Evolutionary conservation across 441 rosid species (phyloP).

Genomic region (Omphalea diandra): DNA sequence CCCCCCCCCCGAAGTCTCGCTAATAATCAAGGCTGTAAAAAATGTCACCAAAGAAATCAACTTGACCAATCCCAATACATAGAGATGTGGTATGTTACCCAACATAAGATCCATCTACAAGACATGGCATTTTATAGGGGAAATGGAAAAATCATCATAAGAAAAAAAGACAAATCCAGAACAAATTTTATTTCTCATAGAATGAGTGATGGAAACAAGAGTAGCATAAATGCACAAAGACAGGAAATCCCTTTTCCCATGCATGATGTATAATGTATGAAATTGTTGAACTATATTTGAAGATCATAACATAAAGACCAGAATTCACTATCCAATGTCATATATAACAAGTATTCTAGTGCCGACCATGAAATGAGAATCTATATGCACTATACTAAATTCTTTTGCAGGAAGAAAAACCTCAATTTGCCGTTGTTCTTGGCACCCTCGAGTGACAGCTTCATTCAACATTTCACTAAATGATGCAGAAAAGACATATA

Average conservation of each 20-base stretch:
- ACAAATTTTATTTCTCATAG: not conserved
- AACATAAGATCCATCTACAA: slow-evolving; percentile 94
- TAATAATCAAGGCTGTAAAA: not conserved
- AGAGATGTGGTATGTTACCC: slow-evolving; percentile 82
- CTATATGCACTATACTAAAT: slow-evolving; percentile 6
- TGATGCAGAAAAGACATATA: slow-evolving; percentile 22
- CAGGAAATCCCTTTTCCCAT: not conserved
- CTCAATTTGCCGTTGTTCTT: slow-evolving; percentile 97
- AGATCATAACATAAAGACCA: not conserved
- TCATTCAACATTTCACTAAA: slow-evolving; percentile 86
- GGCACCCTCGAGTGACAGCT: slow-evolving; percentile 84
- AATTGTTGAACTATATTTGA: not conserved
- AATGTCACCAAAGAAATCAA: slow-evolving; percentile 3
- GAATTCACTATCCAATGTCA: not conserved
- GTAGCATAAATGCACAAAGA: not conserved
- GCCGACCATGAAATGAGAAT: slow-evolving; percentile 4
- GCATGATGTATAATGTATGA: not conserved
- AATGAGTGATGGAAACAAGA: not conserved
- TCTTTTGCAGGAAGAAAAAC: slow-evolving; percentile 32
- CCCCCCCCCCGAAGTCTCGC: not conserved
- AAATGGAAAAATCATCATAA: not conserved
- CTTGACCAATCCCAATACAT: slow-evolving; percentile 1
- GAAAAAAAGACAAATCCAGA: not conserved
- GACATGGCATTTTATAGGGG: slow-evolving; percentile 25
- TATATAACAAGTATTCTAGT: slow-evolving; percentile 6